phyloP scores from a whole-genome alignment of 768 basidiomycete species.

The Austroboletus eburneus region DNA sequence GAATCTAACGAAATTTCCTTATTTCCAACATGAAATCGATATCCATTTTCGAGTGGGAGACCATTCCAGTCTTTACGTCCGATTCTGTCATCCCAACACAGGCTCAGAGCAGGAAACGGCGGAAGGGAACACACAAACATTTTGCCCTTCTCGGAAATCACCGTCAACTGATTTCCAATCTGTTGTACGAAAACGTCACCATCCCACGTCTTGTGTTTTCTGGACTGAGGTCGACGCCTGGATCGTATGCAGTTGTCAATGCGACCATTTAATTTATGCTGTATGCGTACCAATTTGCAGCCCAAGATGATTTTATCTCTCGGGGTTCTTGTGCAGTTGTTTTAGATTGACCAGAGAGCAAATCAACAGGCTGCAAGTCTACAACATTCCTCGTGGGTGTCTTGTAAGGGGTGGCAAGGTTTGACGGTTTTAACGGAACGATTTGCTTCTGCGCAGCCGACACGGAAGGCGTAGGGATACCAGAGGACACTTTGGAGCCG shows the following conservation, averaged over 20 bases:
- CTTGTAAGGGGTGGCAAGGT: constrained; percentile 18
- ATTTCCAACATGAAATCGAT: constrained; percentile 45
- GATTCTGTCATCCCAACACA: constrained; percentile 39
- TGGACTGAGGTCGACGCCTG: constrained; percentile 70
- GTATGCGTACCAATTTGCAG: constrained; percentile 58
- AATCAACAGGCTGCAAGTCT: constrained; percentile 39
- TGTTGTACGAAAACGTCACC: constrained; percentile 65
- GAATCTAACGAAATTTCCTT: constrained; percentile 62
- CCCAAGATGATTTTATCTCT: constrained; percentile 47
- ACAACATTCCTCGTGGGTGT: constrained; percentile 30
- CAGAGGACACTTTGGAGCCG: constrained; percentile 20
- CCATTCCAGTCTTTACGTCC: constrained; percentile 62
- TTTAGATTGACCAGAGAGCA: constrained; percentile 23
- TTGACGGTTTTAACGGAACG: constrained; percentile 29
- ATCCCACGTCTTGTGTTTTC: constrained; percentile 87
- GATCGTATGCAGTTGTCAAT: constrained; percentile 1
- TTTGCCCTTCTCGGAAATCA: constrained; percentile 70
- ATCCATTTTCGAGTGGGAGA: constrained; percentile 38
- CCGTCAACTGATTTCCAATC: constrained; percentile 46
- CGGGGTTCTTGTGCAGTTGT: constrained; percentile 5
- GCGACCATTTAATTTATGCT: neutral
- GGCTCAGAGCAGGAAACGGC: constrained; percentile 5
- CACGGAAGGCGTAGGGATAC: constrained; percentile 17
- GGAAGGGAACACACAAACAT: constrained; percentile 38
- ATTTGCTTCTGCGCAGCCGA: constrained; percentile 30